A percentile compares a stretch with the other conserved stretches of the same genome.
Conservation (phyloP, 768 basidiomycete genomes). For the Podaxis pistillaris region DNA sequence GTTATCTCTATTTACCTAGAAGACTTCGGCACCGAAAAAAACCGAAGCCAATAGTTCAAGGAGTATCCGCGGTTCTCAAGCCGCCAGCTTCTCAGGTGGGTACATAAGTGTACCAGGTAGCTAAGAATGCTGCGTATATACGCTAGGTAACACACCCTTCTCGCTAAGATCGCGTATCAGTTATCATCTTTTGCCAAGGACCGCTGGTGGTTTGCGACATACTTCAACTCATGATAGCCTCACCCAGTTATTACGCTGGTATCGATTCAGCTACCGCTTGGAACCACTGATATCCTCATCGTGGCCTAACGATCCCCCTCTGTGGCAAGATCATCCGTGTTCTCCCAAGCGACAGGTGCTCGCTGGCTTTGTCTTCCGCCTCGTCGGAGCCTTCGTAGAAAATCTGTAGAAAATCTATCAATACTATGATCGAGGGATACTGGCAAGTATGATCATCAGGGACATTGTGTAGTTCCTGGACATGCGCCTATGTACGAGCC, state of each 20-base stretch:
- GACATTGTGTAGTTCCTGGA: neutral
- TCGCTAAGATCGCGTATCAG: neutral
- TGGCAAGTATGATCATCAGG: neutral
- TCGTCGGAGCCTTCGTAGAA: neutral
- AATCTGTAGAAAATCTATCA: neutral
- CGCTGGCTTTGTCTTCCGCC: neutral
- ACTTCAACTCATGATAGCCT: neutral
- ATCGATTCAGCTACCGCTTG: neutral
- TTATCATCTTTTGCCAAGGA: neutral
- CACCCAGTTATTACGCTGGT: neutral
- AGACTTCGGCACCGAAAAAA: neutral
- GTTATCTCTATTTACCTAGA: no score
- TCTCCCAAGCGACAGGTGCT: neutral
- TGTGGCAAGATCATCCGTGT: neutral
- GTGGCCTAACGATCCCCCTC: neutral
- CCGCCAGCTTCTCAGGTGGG: neutral
- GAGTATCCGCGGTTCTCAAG: neutral
- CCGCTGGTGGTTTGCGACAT: neutral
- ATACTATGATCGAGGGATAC: neutral
- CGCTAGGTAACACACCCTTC: neutral
- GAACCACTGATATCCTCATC: neutral
- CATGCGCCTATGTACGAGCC: neutral
- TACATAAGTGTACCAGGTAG: neutral
- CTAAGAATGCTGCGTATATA: neutral
- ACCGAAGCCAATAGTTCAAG: neutral